These are phyloP conservation scores for Raphanus sativus DNA, from an alignment of 345 rosid species.

Conservation along the genomic window DNA sequence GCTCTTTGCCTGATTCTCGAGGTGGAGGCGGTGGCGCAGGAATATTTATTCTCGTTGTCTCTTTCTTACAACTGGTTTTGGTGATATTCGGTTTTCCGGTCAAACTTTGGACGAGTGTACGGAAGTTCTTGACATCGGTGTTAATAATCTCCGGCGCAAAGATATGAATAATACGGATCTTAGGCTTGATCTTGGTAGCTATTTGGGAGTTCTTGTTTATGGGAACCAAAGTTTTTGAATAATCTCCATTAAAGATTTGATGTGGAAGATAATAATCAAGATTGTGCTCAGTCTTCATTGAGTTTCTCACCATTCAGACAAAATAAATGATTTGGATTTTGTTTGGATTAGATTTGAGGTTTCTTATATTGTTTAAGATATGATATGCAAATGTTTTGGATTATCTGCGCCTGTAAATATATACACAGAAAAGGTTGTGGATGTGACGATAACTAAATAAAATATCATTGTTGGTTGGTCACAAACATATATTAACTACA, in stretches of 20 bases:
- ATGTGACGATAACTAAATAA: conserved; percentile 21
- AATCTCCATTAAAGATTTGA: conserved; percentile 25
- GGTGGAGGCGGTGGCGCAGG: background rate
- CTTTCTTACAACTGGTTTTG: conserved; percentile 26
- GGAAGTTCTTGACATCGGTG: conserved; percentile 83
- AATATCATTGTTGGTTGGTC: conserved; percentile 20
- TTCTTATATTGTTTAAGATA: conserved; percentile 7
- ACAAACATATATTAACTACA: background rate
- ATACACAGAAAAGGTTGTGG: conserved; percentile 14
- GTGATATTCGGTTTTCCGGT: conserved; percentile 69
- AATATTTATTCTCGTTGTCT: background rate
- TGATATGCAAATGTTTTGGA: conserved; percentile 25
- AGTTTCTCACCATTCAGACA: conserved; percentile 23
- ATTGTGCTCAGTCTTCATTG: conserved; percentile 26
- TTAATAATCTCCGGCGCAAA: conserved; percentile 92
- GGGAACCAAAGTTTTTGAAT: conserved; percentile 30
- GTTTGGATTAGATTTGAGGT: conserved; percentile 1
- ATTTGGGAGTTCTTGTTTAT: conserved; percentile 52
- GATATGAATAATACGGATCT: conserved; percentile 79
- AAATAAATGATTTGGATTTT: background rate
- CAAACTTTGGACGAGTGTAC: conserved; percentile 79
- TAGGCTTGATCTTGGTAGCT: conserved; percentile 66
- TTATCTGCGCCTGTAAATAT: conserved; percentile 19
- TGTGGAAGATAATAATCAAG: conserved; percentile 22
- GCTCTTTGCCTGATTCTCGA: conserved; percentile 11